Conservation (phyloP, 2,329 filamentous ascomycete genomes). For the Cryphonectria japonica region DNA sequence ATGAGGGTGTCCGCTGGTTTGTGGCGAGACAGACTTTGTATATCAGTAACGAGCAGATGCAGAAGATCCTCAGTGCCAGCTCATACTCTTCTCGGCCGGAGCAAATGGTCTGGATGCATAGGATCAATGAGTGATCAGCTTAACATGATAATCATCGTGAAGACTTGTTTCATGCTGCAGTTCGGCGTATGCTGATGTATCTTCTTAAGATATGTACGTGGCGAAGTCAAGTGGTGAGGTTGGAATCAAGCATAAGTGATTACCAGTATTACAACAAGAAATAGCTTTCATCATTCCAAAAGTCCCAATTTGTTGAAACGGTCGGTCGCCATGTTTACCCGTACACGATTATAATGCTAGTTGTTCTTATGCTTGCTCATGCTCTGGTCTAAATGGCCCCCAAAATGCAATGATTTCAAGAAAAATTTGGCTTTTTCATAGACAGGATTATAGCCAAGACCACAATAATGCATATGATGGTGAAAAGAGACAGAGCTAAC, state of each 20-base stretch:
- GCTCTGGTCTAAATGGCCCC: background rate
- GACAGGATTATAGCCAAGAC: background rate
- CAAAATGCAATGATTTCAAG: background rate
- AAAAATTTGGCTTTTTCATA: background rate
- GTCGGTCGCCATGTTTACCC: background rate
- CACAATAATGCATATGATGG: background rate
- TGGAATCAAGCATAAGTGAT: background rate
- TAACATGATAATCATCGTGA: too few relatives aligned
- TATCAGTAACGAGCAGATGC: slow-evolving; percentile 51
- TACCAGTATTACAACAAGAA: background rate
- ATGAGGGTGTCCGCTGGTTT: slow-evolving; percentile 52
- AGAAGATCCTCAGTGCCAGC: slow-evolving; percentile 47
- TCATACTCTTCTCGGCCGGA: slow-evolving; percentile 49
- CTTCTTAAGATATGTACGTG: background rate
- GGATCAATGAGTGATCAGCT: slow-evolving; percentile 43
- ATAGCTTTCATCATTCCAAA: background rate
- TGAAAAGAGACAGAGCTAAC: background rate
- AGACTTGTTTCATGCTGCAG: background rate
- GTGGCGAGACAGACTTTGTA: slow-evolving; percentile 36
- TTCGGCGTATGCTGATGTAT: background rate
- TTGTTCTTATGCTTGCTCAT: background rate
- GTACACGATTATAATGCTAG: background rate
- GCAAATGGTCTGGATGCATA: slow-evolving; percentile 52
- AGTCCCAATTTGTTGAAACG: background rate
- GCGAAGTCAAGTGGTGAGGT: background rate